Evolutionary conservation across 331 rosid species (phyloP).

Genomic region (Dryas integrifolia): DNA sequence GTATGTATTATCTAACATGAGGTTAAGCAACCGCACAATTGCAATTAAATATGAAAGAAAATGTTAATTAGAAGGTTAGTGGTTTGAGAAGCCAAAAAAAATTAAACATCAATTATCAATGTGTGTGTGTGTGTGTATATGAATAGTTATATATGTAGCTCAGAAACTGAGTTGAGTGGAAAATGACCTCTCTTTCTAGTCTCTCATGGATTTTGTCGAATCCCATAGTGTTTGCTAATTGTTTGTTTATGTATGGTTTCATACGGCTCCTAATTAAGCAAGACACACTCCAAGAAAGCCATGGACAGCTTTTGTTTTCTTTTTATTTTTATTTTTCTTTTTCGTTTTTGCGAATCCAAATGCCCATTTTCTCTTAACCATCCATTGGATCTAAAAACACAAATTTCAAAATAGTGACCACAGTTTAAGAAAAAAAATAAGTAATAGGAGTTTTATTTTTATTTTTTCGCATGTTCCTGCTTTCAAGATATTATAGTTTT

Average conservation of each 20-base stretch:
- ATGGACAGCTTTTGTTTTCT: neutral
- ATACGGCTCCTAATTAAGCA: conserved; percentile 2
- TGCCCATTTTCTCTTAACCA: conserved; percentile 12
- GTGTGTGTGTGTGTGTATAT: neutral
- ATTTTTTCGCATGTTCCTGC: neutral
- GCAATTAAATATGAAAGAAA: conserved; percentile 8
- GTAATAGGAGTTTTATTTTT: neutral
- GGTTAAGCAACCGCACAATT: conserved; percentile 12
- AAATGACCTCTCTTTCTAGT: conserved; percentile 4
- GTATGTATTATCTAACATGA: neutral
- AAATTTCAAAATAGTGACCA: conserved; percentile 5
- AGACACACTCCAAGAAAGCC: conserved; percentile 24
- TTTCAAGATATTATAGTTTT: neutral
- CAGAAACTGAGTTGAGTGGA: neutral
- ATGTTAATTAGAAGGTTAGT: conserved; percentile 4
- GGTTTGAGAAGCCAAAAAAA: conserved; percentile 30
- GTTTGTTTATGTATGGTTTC: conserved; percentile 36
- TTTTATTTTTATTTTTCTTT: neutral
- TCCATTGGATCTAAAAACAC: conserved; percentile 27
- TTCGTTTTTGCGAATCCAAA: conserved; percentile 24
- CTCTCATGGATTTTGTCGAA: conserved; percentile 40
- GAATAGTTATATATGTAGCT: conserved; percentile 6
- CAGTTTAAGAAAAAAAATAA: neutral
- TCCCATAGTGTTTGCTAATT: conserved; percentile 35
- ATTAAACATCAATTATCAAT: neutral